Evolutionary conservation across 805 yeast genomes (phyloP), one percentile per base, ranked within the genome.

Genomic region (Candida dendrica): DNA sequence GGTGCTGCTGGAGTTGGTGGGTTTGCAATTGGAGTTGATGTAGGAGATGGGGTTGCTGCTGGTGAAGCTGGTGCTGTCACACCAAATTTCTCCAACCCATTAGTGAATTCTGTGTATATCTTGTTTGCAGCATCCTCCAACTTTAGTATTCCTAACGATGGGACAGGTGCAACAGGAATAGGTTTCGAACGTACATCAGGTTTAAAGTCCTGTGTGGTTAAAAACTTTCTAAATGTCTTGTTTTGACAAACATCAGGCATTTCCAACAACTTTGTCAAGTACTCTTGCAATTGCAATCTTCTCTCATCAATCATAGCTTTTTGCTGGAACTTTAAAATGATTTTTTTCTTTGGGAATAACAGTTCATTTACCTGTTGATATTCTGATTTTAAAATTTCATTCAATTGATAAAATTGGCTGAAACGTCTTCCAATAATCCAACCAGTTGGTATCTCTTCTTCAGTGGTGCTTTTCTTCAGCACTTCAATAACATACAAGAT

Each of bases 391-490:
- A 90, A 62, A 47, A 84, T 79, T 46, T 76, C 77, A 55, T 90
- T 79, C 29, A 90, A 65, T 47, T 73, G 75, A 60, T 71, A 79
- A 59, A 90, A 90, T 55, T 91, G 96, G 51, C 85, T 85, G 55
- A 80, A 90, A 43, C 98, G 68, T 50, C 96, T 66, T 0, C 95
- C 91, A n/a, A 89, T 84, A 41, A 86, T 78, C 97, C 97, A 91
- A 0, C 87, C 84, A 0, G 90, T 87, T 2, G 75, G 66, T 5
- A 72, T 57, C 3, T 66, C 70, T 3, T 74, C 75, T 26, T 60
- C 56, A 6, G 62, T 62, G 1, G 44, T 46, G 1, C 58, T 52
- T 9, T 53, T 64, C 56, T 79, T 81, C 41, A 79, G 81, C 4
- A 91, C 86, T 51, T 82, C 88, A 26, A 91, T 81, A 24, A 87